Evolutionary conservation across 2,329 filamentous ascomycete species (phyloP).

Genomic region (Calonectria pteridis): DNA sequence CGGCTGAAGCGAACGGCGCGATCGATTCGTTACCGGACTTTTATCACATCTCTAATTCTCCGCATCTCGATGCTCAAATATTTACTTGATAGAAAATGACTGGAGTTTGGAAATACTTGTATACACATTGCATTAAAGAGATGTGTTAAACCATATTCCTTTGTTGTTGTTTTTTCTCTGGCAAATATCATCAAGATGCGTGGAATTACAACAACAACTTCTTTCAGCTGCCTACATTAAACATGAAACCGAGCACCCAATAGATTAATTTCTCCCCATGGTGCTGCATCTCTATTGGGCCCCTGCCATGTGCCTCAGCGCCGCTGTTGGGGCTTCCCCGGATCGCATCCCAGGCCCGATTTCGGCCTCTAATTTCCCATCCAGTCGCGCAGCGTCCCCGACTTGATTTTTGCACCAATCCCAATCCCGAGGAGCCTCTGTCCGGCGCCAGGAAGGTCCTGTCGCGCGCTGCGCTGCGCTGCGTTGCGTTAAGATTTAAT

Average conservation of each 20-base stretch:
- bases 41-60: background rate
- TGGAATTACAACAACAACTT: no score
- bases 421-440: background rate
- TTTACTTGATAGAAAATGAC: background rate
- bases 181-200: background rate
- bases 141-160: background rate
- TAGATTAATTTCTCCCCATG: background rate
- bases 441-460: no score
- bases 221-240: background rate
- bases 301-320: background rate
- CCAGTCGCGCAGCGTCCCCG: background rate
- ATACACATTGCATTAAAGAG: background rate
- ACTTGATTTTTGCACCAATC: background rate
- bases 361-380: constrained; percentile 18
- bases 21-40: background rate
- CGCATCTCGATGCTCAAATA: background rate
- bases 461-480: no score
- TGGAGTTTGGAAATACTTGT: background rate
- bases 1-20: background rate
- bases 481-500: background rate
- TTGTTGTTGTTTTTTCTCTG: background rate
- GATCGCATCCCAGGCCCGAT: constrained; percentile 17
- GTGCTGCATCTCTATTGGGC: background rate
- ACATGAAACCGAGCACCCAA: background rate
- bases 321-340: background rate